These are phyloP conservation scores for Penicillium verrucosum DNA, from an alignment of 2,329 filamentous ascomycete species.

Conservation along the genomic window DNA sequence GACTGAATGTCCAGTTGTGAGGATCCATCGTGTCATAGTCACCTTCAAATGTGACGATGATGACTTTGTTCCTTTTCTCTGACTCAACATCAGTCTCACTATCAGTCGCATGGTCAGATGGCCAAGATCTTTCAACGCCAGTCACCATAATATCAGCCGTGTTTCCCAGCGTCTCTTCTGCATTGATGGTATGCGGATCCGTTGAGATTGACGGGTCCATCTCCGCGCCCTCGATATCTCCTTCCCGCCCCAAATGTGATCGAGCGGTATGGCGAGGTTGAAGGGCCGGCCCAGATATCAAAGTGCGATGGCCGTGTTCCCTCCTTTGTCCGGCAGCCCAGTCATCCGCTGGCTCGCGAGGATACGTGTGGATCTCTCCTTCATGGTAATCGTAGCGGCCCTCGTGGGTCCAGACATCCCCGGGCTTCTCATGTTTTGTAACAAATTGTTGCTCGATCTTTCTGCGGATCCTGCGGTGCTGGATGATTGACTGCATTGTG, in stretches of 20 bases:
- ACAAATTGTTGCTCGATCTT: conserved; percentile 23
- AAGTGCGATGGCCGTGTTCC: conserved; percentile 6
- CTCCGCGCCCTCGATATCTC: conserved; percentile 12
- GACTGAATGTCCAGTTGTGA: conserved; percentile 42
- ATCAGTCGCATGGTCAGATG: conserved; percentile 1
- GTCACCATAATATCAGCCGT: conserved; percentile 23
- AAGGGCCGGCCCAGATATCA: conserved; percentile 1
- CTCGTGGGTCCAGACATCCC: conserved; percentile 17
- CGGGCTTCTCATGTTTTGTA: conserved; percentile 11
- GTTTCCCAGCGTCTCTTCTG: conserved; percentile 20
- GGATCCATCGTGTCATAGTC: conserved; percentile 46
- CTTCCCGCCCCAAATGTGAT: conserved; percentile 2
- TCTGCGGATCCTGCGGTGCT: conserved; percentile 14
- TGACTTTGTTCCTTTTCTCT: conserved; percentile 34
- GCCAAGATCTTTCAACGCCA: conserved; percentile 23
- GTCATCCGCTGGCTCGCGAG: neutral
- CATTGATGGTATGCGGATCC: conserved; percentile 15
- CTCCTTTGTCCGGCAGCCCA: neutral
- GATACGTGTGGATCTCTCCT: neutral
- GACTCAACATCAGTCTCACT: conserved; percentile 8
- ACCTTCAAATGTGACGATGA: conserved; percentile 42
- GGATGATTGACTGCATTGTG: conserved; percentile 16
- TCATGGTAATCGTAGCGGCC: conserved; percentile 14
- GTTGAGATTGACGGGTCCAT: conserved; percentile 10
- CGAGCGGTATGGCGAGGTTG: conserved; percentile 1